Base-by-base conservation (phyloP, 192 early-diverging fungal genomes). In the Phlyctochytrium arcticum region DNA sequence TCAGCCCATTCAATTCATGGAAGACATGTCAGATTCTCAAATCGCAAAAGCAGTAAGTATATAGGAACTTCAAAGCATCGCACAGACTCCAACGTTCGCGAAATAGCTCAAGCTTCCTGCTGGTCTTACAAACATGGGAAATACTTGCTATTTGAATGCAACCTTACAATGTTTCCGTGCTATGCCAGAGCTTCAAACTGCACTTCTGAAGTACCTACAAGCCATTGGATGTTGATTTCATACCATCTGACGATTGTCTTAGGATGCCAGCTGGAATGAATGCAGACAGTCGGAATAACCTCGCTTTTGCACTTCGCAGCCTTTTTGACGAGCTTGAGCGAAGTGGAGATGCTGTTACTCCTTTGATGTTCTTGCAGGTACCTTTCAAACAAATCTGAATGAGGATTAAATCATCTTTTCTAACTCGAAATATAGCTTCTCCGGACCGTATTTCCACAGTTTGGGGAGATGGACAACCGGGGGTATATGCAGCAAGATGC, bases 401-500 rank as follows among this genome's bases (percentile, higher is more conserved):
- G 21, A 53, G 19, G 15, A 1, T 53, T 12, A 24, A 29, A 53
- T 17, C 55, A 27, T 27, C 17, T 57, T 34, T 29, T 10, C 17
- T n/a, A 1, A 8, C 8, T 1, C 37, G 37, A n/a, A 53, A 3
- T 17, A 10, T 58, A 81, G 70, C 31, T 88, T 39, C 73, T 99
- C 42, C 85, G 93, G 19, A 75, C 76, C 34, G 81, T 80, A 5
- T 96, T 87, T 60, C 95, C 93, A 39, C 91, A 93, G 73, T 98
- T 95, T 72, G 86, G 80, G 6, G 90, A 97, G 70, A 78, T 76
- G 62, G 88, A 92, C 42, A 71, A 71, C 39, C 76, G 78, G 36
- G 76, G 80, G 23, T 93, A 76, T 67, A 82, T 88, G 75, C 97
- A 99, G 75, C 97, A 99, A 74, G 97, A 99, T 71, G 97, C 97